Evolutionary conservation across 352 stramenopile genomes (phyloP).

Genomic region (Pythium monospermum): DNA sequence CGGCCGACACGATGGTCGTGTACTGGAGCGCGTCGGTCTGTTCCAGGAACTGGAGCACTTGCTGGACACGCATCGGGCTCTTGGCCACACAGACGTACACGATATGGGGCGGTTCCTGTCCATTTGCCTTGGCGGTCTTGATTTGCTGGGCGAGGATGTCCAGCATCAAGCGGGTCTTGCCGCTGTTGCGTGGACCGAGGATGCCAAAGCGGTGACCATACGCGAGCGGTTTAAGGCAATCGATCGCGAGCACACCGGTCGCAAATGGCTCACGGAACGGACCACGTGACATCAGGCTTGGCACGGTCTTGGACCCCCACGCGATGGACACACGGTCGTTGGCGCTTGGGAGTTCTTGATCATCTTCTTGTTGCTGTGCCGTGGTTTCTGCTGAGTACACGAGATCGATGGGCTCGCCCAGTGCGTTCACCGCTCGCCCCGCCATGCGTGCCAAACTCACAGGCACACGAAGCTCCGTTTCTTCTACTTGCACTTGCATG

Average conservation of each 20-base stretch:
- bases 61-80: conserved; percentile 43
- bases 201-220: conserved; percentile 65
- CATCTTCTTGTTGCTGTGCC: too few relatives aligned
- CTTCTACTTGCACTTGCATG: conserved; percentile 59
- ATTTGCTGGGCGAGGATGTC: conserved; percentile 68
- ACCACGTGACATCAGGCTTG: conserved; percentile 50
- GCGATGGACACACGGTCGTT: conserved; percentile 39
- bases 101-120: conserved; percentile 50
- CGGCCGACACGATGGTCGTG: conserved; percentile 65
- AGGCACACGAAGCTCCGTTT: conserved; percentile 41
- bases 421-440: conserved; percentile 42
- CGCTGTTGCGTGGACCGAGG: conserved; percentile 57
- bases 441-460: conserved; percentile 39
- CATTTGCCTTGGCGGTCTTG: conserved; percentile 17
- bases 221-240: conserved; percentile 74
- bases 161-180: conserved; percentile 65
- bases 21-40: conserved; percentile 36
- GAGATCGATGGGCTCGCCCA: conserved; percentile 35
- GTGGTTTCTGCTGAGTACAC: too few relatives aligned
- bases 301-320: conserved; percentile 59
- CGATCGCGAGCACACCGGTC: conserved; percentile 63
- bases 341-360: conserved; percentile 3
- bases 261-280: conserved; percentile 47
- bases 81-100: conserved; percentile 78
- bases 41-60: conserved; percentile 55